Percentiles rank a stretch among this genome's conserved stretches.
Conservation (phyloP, 116 monocot genomes). For the Zostera marina region DNA sequence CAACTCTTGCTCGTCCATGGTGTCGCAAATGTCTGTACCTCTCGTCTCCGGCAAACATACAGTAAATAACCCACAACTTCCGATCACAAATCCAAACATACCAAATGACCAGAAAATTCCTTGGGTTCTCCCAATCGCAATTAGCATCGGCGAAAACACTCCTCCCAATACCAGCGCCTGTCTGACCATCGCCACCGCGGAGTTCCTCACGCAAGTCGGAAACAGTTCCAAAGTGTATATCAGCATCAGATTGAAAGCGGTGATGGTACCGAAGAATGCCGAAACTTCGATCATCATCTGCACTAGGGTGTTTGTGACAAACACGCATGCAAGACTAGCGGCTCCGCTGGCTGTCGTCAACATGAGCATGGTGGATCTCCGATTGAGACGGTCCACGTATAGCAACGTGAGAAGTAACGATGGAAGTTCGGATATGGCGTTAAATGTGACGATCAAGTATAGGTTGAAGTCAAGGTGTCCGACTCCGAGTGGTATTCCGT, state of each 20-base stretch:
- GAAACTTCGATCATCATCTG: constrained; percentile 30
- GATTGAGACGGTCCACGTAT: constrained; percentile 17
- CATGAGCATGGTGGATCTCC: constrained; percentile 13
- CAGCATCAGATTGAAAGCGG: constrained; percentile 25
- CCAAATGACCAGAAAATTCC: constrained; percentile 37
- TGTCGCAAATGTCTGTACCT: constrained; percentile 42
- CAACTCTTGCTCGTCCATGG: constrained; percentile 82
- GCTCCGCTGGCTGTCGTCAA: constrained; percentile 17
- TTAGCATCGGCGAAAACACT: constrained; percentile 29
- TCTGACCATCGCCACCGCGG: constrained; percentile 38
- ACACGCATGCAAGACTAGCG: constrained; percentile 21
- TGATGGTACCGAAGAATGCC: constrained; percentile 37
- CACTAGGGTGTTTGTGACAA: neutral
- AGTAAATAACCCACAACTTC: constrained; percentile 37
- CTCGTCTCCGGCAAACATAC: constrained; percentile 55
- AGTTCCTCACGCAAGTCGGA: constrained; percentile 54
- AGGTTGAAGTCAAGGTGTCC: constrained; percentile 40
- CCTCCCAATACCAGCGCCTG: constrained; percentile 49
- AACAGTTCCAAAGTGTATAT: constrained; percentile 46
- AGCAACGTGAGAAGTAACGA: constrained; percentile 31
- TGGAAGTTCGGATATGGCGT: constrained; percentile 46
- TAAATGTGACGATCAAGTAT: constrained; percentile 43
- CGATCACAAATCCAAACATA: constrained; percentile 54
- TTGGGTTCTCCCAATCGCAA: constrained; percentile 19
- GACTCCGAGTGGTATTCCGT: constrained; percentile 59